Conservation (phyloP, 2,329 filamentous ascomycete species). For the Fusarium redolens region DNA sequence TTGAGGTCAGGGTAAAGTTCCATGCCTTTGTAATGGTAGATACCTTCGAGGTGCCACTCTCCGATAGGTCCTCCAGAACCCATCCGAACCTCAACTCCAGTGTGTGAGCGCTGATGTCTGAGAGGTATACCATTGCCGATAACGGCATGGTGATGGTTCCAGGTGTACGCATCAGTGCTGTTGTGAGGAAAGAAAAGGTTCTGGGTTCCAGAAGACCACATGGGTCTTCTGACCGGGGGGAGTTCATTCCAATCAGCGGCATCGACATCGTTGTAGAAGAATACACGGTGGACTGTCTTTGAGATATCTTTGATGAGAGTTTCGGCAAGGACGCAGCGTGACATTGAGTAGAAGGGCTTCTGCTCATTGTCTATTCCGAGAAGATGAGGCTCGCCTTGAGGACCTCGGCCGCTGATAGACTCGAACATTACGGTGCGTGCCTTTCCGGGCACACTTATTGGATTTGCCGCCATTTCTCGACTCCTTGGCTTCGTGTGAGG, state of each 20-base stretch:
- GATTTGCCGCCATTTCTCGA: neutral
- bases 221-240: neutral
- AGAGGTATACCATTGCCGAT: slow-evolving; percentile 1
- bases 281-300: slow-evolving; percentile 12
- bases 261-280: slow-evolving; percentile 17
- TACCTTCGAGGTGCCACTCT: slow-evolving; percentile 1
- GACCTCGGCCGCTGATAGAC: neutral
- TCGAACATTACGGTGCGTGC: slow-evolving; percentile 1
- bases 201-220: slow-evolving; percentile 7
- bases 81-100: slow-evolving; percentile 11
- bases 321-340: slow-evolving; percentile 15
- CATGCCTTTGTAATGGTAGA: slow-evolving; percentile 9
- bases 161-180: neutral
- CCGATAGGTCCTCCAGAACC: slow-evolving; percentile 10
- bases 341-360: neutral
- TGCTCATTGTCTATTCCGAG: neutral
- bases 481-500: neutral
- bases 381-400: neutral
- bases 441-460: neutral
- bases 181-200: slow-evolving; percentile 22
- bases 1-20: slow-evolving; percentile 3
- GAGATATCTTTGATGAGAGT: slow-evolving; percentile 22
- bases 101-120: neutral
- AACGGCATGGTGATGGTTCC: slow-evolving; percentile 26
- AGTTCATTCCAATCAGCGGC: neutral